phyloP scores from a whole-genome alignment of 148 eudicot genomes.

The Talinum fruticosum region DNA sequence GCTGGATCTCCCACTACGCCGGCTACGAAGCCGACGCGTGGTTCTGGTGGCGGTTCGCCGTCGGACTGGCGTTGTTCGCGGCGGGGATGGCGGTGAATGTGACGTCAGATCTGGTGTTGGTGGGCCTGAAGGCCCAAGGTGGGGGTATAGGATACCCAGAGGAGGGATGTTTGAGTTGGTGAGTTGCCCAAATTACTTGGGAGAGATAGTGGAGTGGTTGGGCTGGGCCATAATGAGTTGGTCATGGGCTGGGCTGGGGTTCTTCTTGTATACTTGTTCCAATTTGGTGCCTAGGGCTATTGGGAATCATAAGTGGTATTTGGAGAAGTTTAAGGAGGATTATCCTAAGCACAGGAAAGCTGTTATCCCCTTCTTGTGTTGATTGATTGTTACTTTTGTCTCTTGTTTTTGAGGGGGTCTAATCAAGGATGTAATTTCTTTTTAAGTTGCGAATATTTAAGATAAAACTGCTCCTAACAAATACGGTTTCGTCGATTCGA shows the following conservation, averaged over 20 bases:
- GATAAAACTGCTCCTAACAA: too few relatives aligned
- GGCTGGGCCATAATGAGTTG: conserved; percentile 83
- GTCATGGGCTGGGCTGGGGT: conserved; percentile 86
- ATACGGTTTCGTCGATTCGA: too few relatives aligned
- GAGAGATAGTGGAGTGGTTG: conserved; percentile 92
- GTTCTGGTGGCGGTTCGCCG: conserved; percentile 63
- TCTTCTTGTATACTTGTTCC: conserved; percentile 61
- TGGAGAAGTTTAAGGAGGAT: conserved; percentile 79
- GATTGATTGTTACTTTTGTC: too few relatives aligned
- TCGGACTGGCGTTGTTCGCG: conserved; percentile 48
- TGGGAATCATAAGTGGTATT: conserved; percentile 70
- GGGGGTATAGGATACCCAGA: conserved; percentile 60
- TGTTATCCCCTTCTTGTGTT: conserved; percentile 70
- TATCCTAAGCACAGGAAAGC: conserved; percentile 74
- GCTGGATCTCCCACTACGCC: conserved; percentile 73
- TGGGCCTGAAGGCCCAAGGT: conserved; percentile 53
- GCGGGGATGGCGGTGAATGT: conserved; percentile 67
- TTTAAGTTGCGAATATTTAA: too few relatives aligned
- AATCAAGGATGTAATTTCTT: too few relatives aligned
- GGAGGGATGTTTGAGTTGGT: conserved; percentile 78
- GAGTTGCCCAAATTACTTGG: conserved; percentile 82
- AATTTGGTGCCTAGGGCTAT: conserved; percentile 75
- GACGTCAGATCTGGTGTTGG: conserved; percentile 46
- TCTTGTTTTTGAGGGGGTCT: too few relatives aligned
- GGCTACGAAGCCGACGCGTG: conserved; percentile 34